phyloP scores from a whole-genome alignment of 345 rosid species.

The Gossypium longicalyx region DNA sequence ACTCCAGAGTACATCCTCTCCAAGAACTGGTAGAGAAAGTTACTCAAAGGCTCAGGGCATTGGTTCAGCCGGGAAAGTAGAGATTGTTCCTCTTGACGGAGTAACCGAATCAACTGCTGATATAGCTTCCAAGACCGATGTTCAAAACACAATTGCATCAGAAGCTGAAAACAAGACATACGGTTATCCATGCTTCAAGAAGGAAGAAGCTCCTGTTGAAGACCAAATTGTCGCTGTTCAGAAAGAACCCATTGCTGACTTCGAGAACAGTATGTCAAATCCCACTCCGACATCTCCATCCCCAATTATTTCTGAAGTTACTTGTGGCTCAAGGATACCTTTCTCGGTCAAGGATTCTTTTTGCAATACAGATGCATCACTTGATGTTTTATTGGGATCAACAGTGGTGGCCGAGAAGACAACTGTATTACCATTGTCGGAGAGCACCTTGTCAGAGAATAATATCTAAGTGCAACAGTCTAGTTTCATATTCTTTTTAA shows the following conservation, averaged over 20 bases:
- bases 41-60: slow-evolving; percentile 25
- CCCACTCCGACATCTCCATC: neutral
- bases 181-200: neutral
- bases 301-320: neutral
- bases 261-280: slow-evolving; percentile 3
- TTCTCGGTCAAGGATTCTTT: slow-evolving; percentile 22
- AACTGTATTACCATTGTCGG: neutral
- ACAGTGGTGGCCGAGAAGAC: slow-evolving; percentile 6
- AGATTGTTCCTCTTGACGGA: slow-evolving; percentile 15
- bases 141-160: slow-evolving; percentile 7
- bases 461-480: slow-evolving; percentile 7
- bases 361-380: slow-evolving; percentile 7
- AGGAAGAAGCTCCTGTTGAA: slow-evolving; percentile 18
- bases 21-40: slow-evolving; percentile 33
- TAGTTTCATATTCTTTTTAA: neutral
- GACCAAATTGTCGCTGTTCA: slow-evolving; percentile 26
- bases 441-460: neutral
- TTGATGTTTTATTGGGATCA: slow-evolving; percentile 7
- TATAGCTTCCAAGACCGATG: slow-evolving; percentile 16
- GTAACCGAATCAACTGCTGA: neutral
- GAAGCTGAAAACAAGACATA: slow-evolving; percentile 8
- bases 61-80: slow-evolving; percentile 13
- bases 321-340: slow-evolving; percentile 15
- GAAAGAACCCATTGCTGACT: slow-evolving; percentile 18
- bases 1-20: slow-evolving; percentile 35